Base-by-base conservation (phyloP, 108 stramenopile species). In the Pseudonitzschia delicatissima region DNA sequence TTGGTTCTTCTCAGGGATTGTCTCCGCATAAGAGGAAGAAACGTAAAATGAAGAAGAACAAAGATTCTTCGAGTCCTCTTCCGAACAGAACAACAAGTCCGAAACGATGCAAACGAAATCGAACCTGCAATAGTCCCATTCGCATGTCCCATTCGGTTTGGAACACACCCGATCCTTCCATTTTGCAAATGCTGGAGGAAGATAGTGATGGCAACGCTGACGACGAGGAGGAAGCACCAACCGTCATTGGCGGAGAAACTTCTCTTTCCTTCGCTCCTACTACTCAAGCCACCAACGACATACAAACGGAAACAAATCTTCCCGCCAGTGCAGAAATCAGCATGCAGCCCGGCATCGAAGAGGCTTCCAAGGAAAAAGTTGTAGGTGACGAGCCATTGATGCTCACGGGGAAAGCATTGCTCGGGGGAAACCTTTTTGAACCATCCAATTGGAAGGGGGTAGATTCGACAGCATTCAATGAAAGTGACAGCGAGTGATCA, bases 91-190 rank as follows among this genome's bases (percentile, higher is more conserved):
- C 20, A 23, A 21, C 17, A 2, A 6, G 4, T 7, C 47, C 20
- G 21, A 2, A 0, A 11, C 28, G 32, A 1, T 11, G 31, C 29
- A 1, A 0, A 55, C 12, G 11, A 0, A 17, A 29, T 3, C 53
- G 15, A 17, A 55, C 23, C 23, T 23, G 50, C 4, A 42, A 42
- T 42, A 51, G 50, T 51, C 50, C 50, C 23, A 26, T 51, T 51
- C 50, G 50, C 13, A 23, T 51, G 50, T 12, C 50, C 5, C 0
- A 12, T 5, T 55, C 53, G 31, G 31, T 55, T 15, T 55, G 53
- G 53, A 55, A 55, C 53, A 33, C 53, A 27, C 53, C 53, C 53
- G 53, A 55, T 55, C 31, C 53, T 33, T 55, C 31, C 29, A 33
- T 55, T 15, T 29, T 55, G n/a, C 26, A 55, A 33, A 31, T 55